phyloP scores from a whole-genome alignment of 73 alveolate genomes.

The Paramecium biaurelia region DNA sequence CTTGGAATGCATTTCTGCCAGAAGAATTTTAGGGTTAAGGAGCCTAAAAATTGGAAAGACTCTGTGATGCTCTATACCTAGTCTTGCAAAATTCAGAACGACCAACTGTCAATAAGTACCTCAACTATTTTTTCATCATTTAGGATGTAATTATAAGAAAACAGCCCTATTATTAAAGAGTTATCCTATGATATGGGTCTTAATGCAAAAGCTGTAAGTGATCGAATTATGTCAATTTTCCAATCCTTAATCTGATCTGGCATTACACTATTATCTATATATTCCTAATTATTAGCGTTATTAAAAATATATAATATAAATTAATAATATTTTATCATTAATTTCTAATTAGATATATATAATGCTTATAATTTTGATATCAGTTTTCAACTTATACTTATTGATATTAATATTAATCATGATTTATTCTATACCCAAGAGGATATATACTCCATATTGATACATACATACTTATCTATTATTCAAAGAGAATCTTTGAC shows the following conservation, averaged over 20 bases:
- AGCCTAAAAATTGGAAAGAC: constrained; percentile 33
- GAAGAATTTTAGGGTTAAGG: constrained; percentile 49
- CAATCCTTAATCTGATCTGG: neutral
- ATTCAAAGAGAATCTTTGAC: neutral
- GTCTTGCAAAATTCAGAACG: constrained; percentile 5
- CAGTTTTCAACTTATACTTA: neutral
- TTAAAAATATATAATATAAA: too few relatives aligned
- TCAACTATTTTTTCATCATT: neutral
- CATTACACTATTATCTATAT: neutral
- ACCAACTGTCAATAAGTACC: neutral
- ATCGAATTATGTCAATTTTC: constrained; percentile 14
- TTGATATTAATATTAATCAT: neutral
- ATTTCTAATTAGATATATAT: neutral
- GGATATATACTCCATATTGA: neutral
- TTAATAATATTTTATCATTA: neutral
- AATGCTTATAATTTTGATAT: too few relatives aligned
- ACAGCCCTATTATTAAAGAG: constrained; percentile 32
- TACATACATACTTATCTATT: neutral
- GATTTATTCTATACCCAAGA: neutral
- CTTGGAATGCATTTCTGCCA: constrained; percentile 41
- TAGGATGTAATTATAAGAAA: constrained; percentile 42
- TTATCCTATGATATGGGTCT: constrained; percentile 38
- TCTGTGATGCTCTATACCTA: constrained; percentile 10
- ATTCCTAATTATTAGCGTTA: neutral
- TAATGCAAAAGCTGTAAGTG: constrained; percentile 31